phyloP scores from a whole-genome alignment of 2,329 filamentous ascomycete species.

The Leptosphaerulina australis region DNA sequence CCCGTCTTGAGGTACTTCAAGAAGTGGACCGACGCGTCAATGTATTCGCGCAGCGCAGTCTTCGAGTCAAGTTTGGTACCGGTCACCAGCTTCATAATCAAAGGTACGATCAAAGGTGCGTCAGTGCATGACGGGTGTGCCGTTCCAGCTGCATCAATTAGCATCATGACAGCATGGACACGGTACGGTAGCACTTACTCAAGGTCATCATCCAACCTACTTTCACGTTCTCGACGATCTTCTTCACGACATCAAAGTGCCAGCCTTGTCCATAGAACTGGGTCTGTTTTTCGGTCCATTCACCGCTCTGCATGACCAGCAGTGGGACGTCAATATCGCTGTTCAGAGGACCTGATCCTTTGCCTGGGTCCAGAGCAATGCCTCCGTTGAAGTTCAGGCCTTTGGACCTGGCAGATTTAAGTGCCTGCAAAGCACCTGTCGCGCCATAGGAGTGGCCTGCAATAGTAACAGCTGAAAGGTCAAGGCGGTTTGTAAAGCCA shows the following conservation, averaged over 20 bases:
- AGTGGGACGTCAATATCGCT: conserved; percentile 63
- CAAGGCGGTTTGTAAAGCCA: conserved; percentile 61
- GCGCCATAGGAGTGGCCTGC: conserved; percentile 71
- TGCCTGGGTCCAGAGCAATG: conserved; percentile 70
- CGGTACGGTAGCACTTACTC: conserved; percentile 28
- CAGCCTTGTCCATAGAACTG: conserved; percentile 65
- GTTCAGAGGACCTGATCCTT: conserved; percentile 67
- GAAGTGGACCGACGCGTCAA: conserved; percentile 64
- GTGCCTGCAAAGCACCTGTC: conserved; percentile 65
- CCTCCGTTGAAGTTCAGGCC: conserved; percentile 60
- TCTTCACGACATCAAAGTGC: conserved; percentile 68
- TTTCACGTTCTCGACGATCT: conserved; percentile 59
- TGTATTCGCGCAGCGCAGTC: conserved; percentile 65
- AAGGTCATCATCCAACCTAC: conserved; percentile 56
- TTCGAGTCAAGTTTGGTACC: conserved; percentile 64
- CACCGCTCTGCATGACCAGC: conserved; percentile 67
- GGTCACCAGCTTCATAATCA: conserved; percentile 65
- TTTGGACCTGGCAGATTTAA: conserved; percentile 57
- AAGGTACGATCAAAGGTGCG: conserved; percentile 67
- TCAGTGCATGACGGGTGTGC: conserved; percentile 70
- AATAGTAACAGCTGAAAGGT: conserved; percentile 62
- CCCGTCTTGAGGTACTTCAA: conserved; percentile 54
- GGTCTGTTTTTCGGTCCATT: conserved; percentile 64
- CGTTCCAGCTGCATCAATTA: conserved; percentile 36
- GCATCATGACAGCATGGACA: not conserved